A percentile compares a stretch with the other conserved stretches of the same genome.
phyloP scores from a whole-genome alignment of 306 rosid species.

The Alnus rubra region DNA sequence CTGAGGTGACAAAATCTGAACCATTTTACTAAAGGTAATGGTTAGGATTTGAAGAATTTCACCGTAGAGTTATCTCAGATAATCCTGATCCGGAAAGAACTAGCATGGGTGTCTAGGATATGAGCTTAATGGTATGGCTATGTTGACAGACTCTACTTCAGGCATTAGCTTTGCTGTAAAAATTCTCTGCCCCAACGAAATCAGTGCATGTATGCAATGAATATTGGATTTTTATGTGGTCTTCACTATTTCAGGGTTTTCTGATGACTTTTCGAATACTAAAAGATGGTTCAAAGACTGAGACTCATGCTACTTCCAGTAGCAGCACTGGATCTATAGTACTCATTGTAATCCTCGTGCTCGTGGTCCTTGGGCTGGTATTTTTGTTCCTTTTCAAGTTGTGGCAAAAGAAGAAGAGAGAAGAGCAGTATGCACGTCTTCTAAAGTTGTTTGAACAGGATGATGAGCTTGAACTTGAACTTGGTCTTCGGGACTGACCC shows the following conservation, averaged over 20 bases:
- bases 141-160: not conserved
- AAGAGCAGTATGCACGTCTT: constrained; percentile 76
- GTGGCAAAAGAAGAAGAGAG: constrained; percentile 84
- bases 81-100: not conserved
- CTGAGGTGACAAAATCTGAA: too few relatives aligned
- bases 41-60: too few relatives aligned
- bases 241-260: constrained; percentile 41
- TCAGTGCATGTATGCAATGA: not conserved
- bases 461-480: constrained; percentile 83
- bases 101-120: not conserved
- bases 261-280: constrained; percentile 44
- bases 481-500: constrained; percentile 67
- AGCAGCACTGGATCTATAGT: constrained; percentile 39
- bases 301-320: constrained; percentile 25
- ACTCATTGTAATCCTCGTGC: constrained; percentile 38
- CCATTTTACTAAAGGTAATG: too few relatives aligned
- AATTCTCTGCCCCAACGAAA: not conserved
- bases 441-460: constrained; percentile 85
- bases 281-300: constrained; percentile 28
- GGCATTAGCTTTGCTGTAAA: not conserved
- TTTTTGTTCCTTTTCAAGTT: constrained; percentile 59
- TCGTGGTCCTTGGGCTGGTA: constrained; percentile 38
- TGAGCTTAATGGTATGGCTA: not conserved
- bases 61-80: too few relatives aligned
- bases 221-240: not conserved